Evolutionary conservation across 2,329 filamentous ascomycete species (phyloP).

Genomic region (Cadophora malorum): DNA sequence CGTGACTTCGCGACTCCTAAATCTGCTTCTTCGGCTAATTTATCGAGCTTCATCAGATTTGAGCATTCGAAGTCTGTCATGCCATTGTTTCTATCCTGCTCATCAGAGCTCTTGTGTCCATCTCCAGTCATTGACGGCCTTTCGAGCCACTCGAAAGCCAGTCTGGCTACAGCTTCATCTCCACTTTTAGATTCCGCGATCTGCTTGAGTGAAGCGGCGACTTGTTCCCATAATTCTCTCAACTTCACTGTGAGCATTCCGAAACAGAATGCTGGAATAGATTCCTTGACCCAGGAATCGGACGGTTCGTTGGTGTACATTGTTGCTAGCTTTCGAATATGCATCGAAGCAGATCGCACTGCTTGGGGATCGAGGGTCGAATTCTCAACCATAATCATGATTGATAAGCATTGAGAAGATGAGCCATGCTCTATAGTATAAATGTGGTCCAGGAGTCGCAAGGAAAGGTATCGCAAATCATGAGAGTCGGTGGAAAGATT

Average conservation of each 20-base stretch:
- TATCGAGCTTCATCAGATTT: constrained; percentile 68
- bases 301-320: constrained; percentile 63
- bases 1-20: constrained; percentile 58
- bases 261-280: constrained; percentile 84
- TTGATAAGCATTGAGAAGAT: constrained; percentile 58
- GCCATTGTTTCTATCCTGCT: constrained; percentile 48
- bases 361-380: constrained; percentile 79
- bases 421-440: constrained; percentile 55
- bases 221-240: constrained; percentile 86
- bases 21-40: constrained; percentile 58
- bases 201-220: constrained; percentile 75
- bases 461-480: constrained; percentile 72
- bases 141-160: constrained; percentile 81
- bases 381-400: constrained; percentile 81
- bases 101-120: constrained; percentile 49
- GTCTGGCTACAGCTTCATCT: constrained; percentile 72
- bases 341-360: constrained; percentile 79
- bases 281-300: constrained; percentile 69
- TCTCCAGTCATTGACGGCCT: constrained; percentile 61
- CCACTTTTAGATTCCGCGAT: constrained; percentile 74
- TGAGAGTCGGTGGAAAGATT: constrained; percentile 81
- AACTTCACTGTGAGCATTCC: constrained; percentile 87
- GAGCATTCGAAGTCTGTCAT: constrained; percentile 85
- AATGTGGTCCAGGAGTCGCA: constrained; percentile 73
- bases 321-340: constrained; percentile 74